Evolutionary conservation across 1,284 basidiomycete genomes (phyloP).

Genomic region (Ceratobasidium sp.): DNA sequence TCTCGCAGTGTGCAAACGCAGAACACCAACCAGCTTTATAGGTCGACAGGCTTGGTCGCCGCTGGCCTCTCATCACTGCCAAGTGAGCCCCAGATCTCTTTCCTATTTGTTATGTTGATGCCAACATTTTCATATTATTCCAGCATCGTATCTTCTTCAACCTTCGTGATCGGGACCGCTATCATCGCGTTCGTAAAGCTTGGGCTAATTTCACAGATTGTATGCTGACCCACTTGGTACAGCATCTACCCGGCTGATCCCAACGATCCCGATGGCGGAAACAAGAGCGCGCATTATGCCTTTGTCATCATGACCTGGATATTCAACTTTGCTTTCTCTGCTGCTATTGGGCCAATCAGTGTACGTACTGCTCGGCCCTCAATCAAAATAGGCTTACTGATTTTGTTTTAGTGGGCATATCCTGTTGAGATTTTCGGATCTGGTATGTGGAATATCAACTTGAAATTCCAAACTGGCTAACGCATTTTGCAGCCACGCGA

Average conservation of each 20-base stretch:
- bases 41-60: constrained; percentile 62
- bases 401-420: constrained; percentile 57
- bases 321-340: constrained; percentile 64
- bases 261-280: constrained; percentile 10
- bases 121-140: background rate
- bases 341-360: constrained; percentile 56
- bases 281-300: constrained; percentile 35
- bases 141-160: constrained; percentile 55
- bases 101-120: background rate
- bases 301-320: constrained; percentile 49
- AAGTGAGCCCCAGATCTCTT: constrained; percentile 47
- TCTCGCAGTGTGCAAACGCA: background rate
- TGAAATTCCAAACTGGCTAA: constrained; percentile 43
- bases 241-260: constrained; percentile 47
- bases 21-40: background rate
- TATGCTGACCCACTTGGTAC: constrained; percentile 48
- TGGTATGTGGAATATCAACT: constrained; percentile 56
- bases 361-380: background rate
- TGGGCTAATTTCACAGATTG: constrained; percentile 42
- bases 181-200: constrained; percentile 54
- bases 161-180: constrained; percentile 60
- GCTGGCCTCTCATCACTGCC: constrained; percentile 61
- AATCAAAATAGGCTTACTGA: background rate
- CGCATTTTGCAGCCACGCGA: background rate
- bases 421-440: constrained; percentile 58